phyloP scores from a whole-genome alignment of 164 flowering plant species.

The Aristolochia contorta region DNA sequence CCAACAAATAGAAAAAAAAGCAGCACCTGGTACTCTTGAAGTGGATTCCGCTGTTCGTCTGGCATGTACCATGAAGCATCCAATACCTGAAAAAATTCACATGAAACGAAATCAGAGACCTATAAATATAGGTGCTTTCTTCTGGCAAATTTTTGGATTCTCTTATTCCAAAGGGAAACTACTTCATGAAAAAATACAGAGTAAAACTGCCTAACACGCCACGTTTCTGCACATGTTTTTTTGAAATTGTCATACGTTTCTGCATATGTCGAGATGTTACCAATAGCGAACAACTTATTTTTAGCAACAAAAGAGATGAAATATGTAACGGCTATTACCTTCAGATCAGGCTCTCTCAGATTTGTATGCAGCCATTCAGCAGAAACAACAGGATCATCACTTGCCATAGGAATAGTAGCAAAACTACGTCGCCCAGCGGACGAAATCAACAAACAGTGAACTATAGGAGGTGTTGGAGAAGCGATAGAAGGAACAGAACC shows the following conservation, averaged over 20 bases:
- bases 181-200: neutral
- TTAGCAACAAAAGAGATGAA: no score
- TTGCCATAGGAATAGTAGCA: constrained; percentile 38
- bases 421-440: constrained; percentile 30
- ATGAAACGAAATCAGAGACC: neutral
- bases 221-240: no score
- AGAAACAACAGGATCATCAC: constrained; percentile 84
- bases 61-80: constrained; percentile 99
- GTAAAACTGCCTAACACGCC: no score
- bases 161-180: neutral
- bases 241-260: no score
- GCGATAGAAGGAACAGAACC: constrained; percentile 12
- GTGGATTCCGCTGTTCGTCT: constrained; percentile 87
- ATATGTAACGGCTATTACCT: constrained; percentile 32
- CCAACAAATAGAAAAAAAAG: constrained; percentile 1
- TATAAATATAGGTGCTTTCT: neutral
- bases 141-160: neutral
- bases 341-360: constrained; percentile 65
- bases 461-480: constrained; percentile 14
- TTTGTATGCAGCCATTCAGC: constrained; percentile 93
- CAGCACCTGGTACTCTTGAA: constrained; percentile 92
- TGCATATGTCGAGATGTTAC: no score
- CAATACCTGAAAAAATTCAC: constrained; percentile 46
- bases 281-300: no score
- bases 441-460: constrained; percentile 30